These are phyloP conservation scores for Apophysomyces trapeziformis DNA, from an alignment of 371 early-diverging fungal species.

Conservation along the genomic window DNA sequence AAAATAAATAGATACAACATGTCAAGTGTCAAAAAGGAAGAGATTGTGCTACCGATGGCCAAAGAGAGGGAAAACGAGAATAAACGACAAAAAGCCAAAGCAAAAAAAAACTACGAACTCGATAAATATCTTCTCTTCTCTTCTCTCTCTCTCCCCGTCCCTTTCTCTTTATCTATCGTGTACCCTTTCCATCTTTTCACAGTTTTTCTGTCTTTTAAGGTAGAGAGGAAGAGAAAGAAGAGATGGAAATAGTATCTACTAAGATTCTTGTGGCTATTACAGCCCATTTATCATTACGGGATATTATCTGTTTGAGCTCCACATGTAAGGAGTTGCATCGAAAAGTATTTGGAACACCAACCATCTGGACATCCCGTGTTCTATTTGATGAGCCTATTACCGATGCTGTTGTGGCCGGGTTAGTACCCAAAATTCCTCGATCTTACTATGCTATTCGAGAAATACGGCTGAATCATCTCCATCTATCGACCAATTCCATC, in stretches of 20 bases:
- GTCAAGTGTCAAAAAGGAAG: slow-evolving; percentile 6
- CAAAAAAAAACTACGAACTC: not conserved
- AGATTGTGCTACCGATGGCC: slow-evolving; percentile 4
- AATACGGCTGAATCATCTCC: not conserved
- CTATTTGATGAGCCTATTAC: not conserved
- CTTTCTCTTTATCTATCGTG: not conserved
- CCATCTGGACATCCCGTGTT: not conserved
- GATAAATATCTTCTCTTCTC: slow-evolving; percentile 1
- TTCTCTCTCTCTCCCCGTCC: not conserved
- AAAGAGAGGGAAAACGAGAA: not conserved
- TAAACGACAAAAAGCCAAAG: slow-evolving; percentile 1
- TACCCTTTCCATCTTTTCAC: too few species aligned
- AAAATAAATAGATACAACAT: not conserved
- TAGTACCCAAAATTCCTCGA: not conserved
- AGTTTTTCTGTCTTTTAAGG: too few species aligned
- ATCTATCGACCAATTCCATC: not conserved
- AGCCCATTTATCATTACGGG: slow-evolving; percentile 3
- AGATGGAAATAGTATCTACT: not conserved
- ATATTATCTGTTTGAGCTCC: slow-evolving; percentile 3
- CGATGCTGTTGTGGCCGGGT: not conserved
- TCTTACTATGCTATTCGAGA: slow-evolving; percentile 1
- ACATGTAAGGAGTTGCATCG: slow-evolving; percentile 3
- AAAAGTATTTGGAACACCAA: not conserved
- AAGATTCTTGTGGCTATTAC: not conserved
- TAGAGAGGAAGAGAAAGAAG: not conserved